phyloP scores from a whole-genome alignment of 140 eudicot genomes.

The Ambrosia hybrid region DNA sequence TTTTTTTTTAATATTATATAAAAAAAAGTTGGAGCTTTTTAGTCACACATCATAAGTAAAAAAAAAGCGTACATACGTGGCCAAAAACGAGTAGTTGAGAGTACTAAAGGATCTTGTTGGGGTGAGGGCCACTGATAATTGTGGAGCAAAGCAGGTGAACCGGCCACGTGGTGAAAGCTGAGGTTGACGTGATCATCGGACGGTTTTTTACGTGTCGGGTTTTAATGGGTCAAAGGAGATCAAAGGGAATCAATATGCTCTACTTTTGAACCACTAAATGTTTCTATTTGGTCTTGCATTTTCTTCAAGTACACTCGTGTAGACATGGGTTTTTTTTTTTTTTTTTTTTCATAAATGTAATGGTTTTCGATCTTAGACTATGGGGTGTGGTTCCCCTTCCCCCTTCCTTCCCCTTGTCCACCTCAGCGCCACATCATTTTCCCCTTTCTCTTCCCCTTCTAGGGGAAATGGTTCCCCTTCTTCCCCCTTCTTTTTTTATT shows the following conservation, averaged over 20 bases:
- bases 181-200: constrained; percentile 32
- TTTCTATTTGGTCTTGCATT: no score
- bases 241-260: constrained; percentile 9
- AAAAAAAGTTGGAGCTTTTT: background rate
- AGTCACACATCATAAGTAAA: background rate
- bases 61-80: constrained; percentile 16
- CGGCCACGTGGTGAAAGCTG: constrained; percentile 37
- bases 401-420: no score
- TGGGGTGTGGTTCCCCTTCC: no score
- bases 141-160: constrained; percentile 19
- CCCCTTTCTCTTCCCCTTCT: no score
- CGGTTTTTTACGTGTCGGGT: constrained; percentile 35
- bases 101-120: constrained; percentile 34
- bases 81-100: constrained; percentile 15
- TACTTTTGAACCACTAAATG: no score
- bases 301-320: no score
- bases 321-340: no score
- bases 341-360: no score
- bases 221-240: constrained; percentile 2
- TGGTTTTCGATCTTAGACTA: no score
- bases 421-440: no score
- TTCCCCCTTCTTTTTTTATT: no score
- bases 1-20: background rate
- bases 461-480: no score
- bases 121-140: constrained; percentile 19